Conservation (phyloP, 306 rosid species). For the Prunus campanulata region DNA sequence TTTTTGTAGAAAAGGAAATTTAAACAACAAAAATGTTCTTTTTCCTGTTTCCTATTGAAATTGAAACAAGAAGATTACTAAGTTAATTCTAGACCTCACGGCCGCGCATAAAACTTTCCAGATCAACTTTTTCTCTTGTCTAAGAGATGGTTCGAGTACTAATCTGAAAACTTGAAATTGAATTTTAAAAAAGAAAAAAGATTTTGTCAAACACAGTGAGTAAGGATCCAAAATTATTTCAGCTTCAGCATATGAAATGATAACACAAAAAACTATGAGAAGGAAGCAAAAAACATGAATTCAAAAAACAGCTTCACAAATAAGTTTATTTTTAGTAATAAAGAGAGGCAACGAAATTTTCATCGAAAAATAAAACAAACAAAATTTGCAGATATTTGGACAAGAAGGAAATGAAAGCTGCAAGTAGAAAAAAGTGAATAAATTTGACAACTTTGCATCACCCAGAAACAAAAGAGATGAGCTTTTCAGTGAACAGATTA, state of each 20-base stretch:
- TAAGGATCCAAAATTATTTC: neutral
- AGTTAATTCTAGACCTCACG: neutral
- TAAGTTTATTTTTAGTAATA: neutral
- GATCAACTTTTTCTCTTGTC: neutral
- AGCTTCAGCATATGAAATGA: neutral
- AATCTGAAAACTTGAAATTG: neutral
- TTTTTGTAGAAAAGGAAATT: slow-evolving; percentile 1
- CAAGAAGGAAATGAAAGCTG: neutral
- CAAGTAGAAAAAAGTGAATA: neutral
- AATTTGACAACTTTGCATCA: neutral
- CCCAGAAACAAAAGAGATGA: slow-evolving; percentile 1
- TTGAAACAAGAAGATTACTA: neutral
- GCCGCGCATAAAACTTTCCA: neutral
- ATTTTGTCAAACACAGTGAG: neutral
- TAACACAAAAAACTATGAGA: neutral
- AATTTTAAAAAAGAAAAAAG: too few relatives aligned
- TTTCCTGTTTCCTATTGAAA: neutral
- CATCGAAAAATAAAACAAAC: neutral
- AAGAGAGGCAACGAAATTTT: neutral
- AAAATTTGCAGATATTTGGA: neutral
- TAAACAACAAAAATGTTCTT: neutral
- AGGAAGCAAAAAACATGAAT: neutral
- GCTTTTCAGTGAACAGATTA: neutral
- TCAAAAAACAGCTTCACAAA: slow-evolving; percentile 1
- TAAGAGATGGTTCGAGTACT: neutral